phyloP scores from a whole-genome alignment of 148 eudicot genomes.

The Fagopyrum tataricum region DNA sequence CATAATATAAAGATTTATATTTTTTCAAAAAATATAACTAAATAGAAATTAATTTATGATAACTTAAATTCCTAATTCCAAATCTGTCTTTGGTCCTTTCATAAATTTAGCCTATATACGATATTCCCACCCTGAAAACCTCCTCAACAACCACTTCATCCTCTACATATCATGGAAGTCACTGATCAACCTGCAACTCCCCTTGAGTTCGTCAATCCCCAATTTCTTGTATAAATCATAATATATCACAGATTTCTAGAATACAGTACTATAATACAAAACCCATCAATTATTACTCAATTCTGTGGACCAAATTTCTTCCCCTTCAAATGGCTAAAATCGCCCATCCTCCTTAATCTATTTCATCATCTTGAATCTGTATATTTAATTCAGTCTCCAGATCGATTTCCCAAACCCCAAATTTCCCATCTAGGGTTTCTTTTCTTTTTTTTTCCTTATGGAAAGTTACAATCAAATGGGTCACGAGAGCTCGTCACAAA shows the following conservation, averaged over 20 bases:
- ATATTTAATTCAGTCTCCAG: not conserved
- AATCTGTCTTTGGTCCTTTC: too few relatives aligned
- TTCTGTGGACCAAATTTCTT: constrained; percentile 7
- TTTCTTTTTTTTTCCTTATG: constrained; percentile 19
- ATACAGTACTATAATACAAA: constrained; percentile 1
- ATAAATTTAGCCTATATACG: not conserved
- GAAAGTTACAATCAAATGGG: constrained; percentile 34
- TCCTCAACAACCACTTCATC: constrained; percentile 2
- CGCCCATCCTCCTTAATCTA: constrained; percentile 6
- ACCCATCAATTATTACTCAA: not conserved
- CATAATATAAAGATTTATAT: too few relatives aligned
- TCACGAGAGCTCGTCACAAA: constrained; percentile 19
- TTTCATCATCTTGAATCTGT: not conserved
- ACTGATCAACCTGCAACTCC: not conserved
- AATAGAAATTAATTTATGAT: too few relatives aligned
- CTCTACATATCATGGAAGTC: constrained; percentile 1
- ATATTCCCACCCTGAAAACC: not conserved
- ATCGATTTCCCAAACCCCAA: constrained; percentile 5
- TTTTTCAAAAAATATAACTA: too few relatives aligned
- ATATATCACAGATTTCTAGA: not conserved
- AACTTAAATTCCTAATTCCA: too few relatives aligned
- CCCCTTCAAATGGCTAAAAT: constrained; percentile 7
- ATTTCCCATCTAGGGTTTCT: constrained; percentile 8
- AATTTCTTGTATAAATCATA: not conserved
- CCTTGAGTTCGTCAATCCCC: not conserved